Base-by-base conservation (phyloP, 306 rosid genomes). In the Hylodesmum podocarpum region DNA sequence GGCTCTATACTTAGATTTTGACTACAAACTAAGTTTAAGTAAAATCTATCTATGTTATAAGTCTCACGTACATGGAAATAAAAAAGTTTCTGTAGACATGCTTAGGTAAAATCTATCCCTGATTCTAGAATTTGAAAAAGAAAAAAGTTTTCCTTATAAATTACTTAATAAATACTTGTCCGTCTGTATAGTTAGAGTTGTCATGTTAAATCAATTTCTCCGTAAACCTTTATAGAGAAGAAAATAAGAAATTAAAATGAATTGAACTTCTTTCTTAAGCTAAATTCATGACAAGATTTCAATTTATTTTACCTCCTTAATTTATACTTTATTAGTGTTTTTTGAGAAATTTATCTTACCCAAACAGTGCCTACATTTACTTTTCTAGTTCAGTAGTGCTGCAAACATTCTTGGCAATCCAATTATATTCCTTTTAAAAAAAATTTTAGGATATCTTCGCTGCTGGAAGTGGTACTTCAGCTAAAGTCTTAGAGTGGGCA, bases 381-480 rank as follows among this genome's bases (percentile, higher is more conserved):
- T 31, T 24, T 41, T 14, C 24, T 66, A 66, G 7, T 24, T 2
- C 21, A 13, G 24, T 47, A 40, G 37, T 43, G 14, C 21, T 24
- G 15, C 57, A 24, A 14, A 40, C 1, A 15, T 11, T 36, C 19
- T 64, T 10, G 70, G 18, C 49, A 19, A 33, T 64, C 15, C 19
- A 3, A 39, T 11, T 39, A 12, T 19, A 33, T 22, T 37, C 6
- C 37, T 6, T 41, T 37, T 21, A 37, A 8, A 62, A 15, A 13
- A 67, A 25, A 28, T 70, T 49, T 39, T 16, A 77, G 76, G 76
- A 77, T 29, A 22, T 80, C 0, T 80, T 69, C 19, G 44, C 37
- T 0, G 85, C 54, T 19, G 85, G 89, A 44, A 73, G 80, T 66
- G 86, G 81, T 13, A 71, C 90, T 25, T 22, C 84, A 78, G 67